These are phyloP conservation scores for Crithidia bombi DNA, from an alignment of 208 protist genomes.

Conservation along the genomic window DNA sequence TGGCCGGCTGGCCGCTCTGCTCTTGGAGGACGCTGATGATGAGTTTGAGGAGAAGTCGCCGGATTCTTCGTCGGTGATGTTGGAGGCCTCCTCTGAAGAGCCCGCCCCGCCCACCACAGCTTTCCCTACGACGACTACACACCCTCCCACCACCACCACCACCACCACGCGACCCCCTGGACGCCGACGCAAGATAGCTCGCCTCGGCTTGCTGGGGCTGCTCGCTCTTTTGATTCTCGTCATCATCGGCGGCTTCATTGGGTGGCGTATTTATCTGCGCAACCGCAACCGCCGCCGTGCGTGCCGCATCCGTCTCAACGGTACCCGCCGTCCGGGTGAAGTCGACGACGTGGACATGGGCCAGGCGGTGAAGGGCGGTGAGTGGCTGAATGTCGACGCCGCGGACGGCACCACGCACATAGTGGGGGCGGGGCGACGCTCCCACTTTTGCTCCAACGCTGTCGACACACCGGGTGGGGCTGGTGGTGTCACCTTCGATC, in stretches of 20 bases:
- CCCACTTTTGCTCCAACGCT: not conserved
- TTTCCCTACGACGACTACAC: too few species aligned
- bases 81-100: too few species aligned
- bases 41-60: too few species aligned
- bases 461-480: not conserved
- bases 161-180: not conserved
- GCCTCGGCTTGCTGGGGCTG: conserved; percentile 29
- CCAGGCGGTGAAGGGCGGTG: conserved; percentile 40
- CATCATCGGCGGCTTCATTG: conserved; percentile 29
- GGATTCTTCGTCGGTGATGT: too few species aligned
- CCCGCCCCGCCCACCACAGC: too few species aligned
- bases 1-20: too few species aligned
- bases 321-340: conserved; percentile 42
- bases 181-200: not conserved
- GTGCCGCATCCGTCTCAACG: conserved; percentile 49
- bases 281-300: conserved; percentile 39
- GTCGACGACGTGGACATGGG: conserved; percentile 64
- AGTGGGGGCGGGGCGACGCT: not conserved
- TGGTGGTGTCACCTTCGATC: conserved; percentile 52
- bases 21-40: too few species aligned
- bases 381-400: conserved; percentile 42
- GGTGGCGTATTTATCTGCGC: conserved; percentile 38
- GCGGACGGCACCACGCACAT: not conserved
- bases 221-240: conserved; percentile 53
- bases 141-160: not conserved